Conservation (phyloP, 2,329 filamentous ascomycete species). For the Phialophora macrospora region DNA sequence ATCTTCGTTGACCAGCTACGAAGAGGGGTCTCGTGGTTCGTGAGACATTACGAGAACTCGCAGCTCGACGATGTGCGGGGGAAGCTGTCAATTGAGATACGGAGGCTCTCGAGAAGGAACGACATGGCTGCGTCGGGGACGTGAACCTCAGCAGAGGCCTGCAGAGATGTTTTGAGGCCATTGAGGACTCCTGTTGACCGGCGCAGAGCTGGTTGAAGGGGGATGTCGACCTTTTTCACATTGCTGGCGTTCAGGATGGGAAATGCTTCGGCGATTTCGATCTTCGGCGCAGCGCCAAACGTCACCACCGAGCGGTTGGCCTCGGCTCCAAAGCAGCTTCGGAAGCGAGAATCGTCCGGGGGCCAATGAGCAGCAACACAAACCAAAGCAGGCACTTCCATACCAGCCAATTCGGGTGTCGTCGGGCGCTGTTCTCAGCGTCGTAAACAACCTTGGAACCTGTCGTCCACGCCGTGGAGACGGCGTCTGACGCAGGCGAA, state of each 20-base stretch:
- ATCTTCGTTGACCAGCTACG: conserved; percentile 45
- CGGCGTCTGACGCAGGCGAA: neutral
- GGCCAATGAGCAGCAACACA: conserved; percentile 21
- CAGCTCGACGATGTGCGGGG: conserved; percentile 27
- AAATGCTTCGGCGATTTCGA: conserved; percentile 18
- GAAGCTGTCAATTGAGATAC: conserved; percentile 19
- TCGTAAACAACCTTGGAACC: neutral
- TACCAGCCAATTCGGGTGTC: neutral
- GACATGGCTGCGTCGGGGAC: conserved; percentile 42
- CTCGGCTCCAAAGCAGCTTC: conserved; percentile 20
- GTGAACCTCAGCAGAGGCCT: conserved; percentile 52
- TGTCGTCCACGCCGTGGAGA: neutral
- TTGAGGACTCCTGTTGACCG: conserved; percentile 32
- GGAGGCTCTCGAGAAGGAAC: conserved; percentile 38
- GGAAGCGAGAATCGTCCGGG: conserved; percentile 26
- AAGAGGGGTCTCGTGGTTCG: conserved; percentile 33
- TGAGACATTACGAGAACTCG: conserved; percentile 2
- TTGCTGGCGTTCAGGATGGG: neutral
- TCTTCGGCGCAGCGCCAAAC: conserved; percentile 12
- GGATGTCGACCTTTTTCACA: conserved; percentile 13
- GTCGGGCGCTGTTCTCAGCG: neutral
- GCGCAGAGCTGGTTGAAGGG: conserved; percentile 5
- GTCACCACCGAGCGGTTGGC: conserved; percentile 19
- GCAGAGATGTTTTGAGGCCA: conserved; percentile 50
- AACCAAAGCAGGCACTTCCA: conserved; percentile 17